Base-by-base conservation (phyloP, 169 alveolate genomes). In the Cryptosporidium canis region DNA sequence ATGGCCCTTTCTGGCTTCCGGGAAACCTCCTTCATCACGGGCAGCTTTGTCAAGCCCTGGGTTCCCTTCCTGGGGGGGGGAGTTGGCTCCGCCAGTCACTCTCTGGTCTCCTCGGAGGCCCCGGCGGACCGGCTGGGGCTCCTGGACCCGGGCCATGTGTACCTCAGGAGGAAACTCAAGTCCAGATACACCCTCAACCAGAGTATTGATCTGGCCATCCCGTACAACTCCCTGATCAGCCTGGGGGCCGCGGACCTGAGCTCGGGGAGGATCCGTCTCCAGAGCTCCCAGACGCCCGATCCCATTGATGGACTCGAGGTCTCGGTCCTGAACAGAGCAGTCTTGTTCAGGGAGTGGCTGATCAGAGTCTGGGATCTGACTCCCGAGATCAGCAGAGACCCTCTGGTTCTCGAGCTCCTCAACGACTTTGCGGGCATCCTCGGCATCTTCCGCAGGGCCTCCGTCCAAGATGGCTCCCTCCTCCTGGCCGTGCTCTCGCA, bases 301-400 rank as follows among this genome's bases (percentile, higher is more conserved):
- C 3, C 3, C 24, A 0, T 48, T 7, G 37, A 70, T 53, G 56
- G 68, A 3, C 14, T 70, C 0, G 41, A 51, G n/a, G 33, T 70
- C 1, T 18, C 21, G 2, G 61, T 70, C 21, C 4, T 70, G 21
- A 70, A 70, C 29, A 18, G 84, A 18, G 84, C 84, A 70, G 84
- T 55, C 7, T 8, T 33, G 2, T 70, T 70, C 43, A 48, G 67
- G 35, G 84, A 70, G 21, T 70, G 84, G 84, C 21, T 70, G 6
- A 70, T 70, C 53, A 44, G 47, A 12, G 21, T 70, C 0, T 70
- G 84, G 84, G 68, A 39, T 0, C 16, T 16, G 6, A 24, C 33
- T 0, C 29, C 55, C 29, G 41, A 29, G 3, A 31, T 70, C 0
- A 27, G 31, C 35, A 31, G 67, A 33, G 84, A 70, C 39, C 58